phyloP scores from a whole-genome alignment of 2,329 filamentous ascomycete species.

The Aspergillus terreus region DNA sequence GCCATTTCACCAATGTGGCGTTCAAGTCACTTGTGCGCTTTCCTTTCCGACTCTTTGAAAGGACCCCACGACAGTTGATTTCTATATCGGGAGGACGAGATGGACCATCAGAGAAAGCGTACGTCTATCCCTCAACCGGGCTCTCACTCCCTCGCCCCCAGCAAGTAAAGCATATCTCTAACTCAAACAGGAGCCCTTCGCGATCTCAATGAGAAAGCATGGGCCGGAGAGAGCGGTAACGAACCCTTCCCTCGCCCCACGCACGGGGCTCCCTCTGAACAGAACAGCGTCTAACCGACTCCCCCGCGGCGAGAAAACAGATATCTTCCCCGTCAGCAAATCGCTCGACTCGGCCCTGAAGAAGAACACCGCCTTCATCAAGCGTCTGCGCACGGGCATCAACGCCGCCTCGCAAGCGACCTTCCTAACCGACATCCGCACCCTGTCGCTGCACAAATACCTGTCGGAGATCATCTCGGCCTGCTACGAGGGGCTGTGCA shows the following conservation, averaged over 20 bases:
- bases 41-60: slow-evolving; percentile 34
- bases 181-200: slow-evolving; percentile 72
- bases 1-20: slow-evolving; percentile 34
- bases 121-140: slow-evolving; percentile 14
- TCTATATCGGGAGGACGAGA: slow-evolving; percentile 25
- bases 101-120: slow-evolving; percentile 52
- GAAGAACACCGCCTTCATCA: slow-evolving; percentile 98
- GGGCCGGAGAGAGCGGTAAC: slow-evolving; percentile 82
- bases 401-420: slow-evolving; percentile 73
- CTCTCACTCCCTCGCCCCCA: too few species aligned
- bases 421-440: slow-evolving; percentile 85
- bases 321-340: slow-evolving; percentile 71
- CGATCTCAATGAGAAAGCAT: slow-evolving; percentile 79
- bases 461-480: slow-evolving; percentile 95
- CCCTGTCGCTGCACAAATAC: slow-evolving; percentile 91
- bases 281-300: too few species aligned
- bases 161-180: not conserved
- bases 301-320: slow-evolving; percentile 42
- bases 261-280: too few species aligned
- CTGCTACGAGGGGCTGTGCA: slow-evolving; percentile 90
- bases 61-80: slow-evolving; percentile 33
- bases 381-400: slow-evolving; percentile 86
- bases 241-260: slow-evolving; percentile 5
- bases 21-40: slow-evolving; percentile 32
- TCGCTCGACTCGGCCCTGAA: slow-evolving; percentile 92